Percentiles rank a stretch among this genome's conserved stretches.
These are phyloP conservation scores for Alisma plantagoaquatica DNA, from an alignment of 106 monocot genomes.

Conservation along the genomic window DNA sequence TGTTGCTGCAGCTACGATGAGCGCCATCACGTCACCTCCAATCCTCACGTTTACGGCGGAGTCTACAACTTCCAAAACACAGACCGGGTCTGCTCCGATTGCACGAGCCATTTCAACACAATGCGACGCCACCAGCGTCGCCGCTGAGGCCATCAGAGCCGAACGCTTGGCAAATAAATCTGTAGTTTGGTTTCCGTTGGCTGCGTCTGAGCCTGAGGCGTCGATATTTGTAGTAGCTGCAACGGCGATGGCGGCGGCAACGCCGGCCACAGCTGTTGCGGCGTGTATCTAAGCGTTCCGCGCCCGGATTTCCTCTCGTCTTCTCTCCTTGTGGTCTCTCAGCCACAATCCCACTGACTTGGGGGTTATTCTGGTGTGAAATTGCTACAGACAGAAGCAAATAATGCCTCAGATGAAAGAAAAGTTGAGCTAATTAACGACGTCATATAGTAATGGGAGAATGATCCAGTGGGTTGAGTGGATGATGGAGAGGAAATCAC, in stretches of 20 bases:
- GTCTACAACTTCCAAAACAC: conserved; percentile 24
- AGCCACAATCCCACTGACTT: conserved; percentile 39
- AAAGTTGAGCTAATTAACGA: no score
- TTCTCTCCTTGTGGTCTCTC: conserved; percentile 45
- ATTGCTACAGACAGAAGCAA: conserved; percentile 20
- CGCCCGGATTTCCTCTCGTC: conserved; percentile 24
- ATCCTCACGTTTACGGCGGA: conserved; percentile 40
- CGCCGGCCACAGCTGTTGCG: conserved; percentile 47
- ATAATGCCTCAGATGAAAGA: no score
- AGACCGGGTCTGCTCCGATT: conserved; percentile 35
- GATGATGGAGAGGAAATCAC: no score
- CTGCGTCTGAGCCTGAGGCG: background rate
- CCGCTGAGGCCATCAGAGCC: conserved; percentile 33
- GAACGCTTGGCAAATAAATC: conserved; percentile 7
- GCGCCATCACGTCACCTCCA: conserved; percentile 48
- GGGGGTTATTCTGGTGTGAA: conserved; percentile 8
- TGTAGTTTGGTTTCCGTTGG: conserved; percentile 2
- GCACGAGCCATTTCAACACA: conserved; percentile 48
- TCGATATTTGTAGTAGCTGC: conserved; percentile 3
- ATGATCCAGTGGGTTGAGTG: no score
- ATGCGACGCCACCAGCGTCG: conserved; percentile 47
- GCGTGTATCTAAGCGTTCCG: conserved; percentile 40
- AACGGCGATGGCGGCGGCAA: conserved; percentile 44
- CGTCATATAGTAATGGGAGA: no score
- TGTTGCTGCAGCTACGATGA: conserved; percentile 41